Percentiles rank a stretch among this genome's conserved stretches.
Conservation (phyloP, 352 stramenopile species). For the Phytopythium litorale region DNA sequence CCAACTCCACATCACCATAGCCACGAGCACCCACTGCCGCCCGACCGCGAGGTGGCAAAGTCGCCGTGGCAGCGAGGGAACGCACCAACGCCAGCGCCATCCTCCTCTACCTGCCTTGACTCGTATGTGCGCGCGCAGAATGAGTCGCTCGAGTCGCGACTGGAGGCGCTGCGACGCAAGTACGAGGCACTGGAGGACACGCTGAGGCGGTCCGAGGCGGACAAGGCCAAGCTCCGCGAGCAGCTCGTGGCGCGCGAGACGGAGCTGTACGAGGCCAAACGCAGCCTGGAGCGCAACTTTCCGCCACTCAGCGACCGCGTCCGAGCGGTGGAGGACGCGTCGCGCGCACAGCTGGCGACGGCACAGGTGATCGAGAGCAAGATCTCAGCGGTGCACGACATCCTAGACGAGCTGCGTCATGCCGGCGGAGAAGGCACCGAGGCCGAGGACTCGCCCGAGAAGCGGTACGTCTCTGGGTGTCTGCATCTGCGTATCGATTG, state of each 20-base stretch:
- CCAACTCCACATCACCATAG: background rate
- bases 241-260: slow-evolving; percentile 44
- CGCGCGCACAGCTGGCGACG: slow-evolving; percentile 21
- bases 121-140: slow-evolving; percentile 23
- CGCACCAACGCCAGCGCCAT: background rate
- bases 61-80: background rate
- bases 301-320: slow-evolving; percentile 22
- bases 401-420: slow-evolving; percentile 54
- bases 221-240: slow-evolving; percentile 29
- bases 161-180: slow-evolving; percentile 17
- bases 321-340: slow-evolving; percentile 32
- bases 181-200: slow-evolving; percentile 26
- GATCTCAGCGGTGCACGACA: slow-evolving; percentile 54
- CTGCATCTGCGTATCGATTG: slow-evolving; percentile 9
- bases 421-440: slow-evolving; percentile 44
- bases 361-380: slow-evolving; percentile 48
- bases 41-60: background rate
- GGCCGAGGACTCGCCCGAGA: slow-evolving; percentile 46
- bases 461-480: slow-evolving; percentile 33
- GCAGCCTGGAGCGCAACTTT: slow-evolving; percentile 18
- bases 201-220: slow-evolving; percentile 22
- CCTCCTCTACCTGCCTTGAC: slow-evolving; percentile 10
- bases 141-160: slow-evolving; percentile 23
- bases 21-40: background rate
- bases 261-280: slow-evolving; percentile 35